Conservation (phyloP, 2,329 filamentous ascomycete genomes). For the Paecilomyces dactylethromorphus region DNA sequence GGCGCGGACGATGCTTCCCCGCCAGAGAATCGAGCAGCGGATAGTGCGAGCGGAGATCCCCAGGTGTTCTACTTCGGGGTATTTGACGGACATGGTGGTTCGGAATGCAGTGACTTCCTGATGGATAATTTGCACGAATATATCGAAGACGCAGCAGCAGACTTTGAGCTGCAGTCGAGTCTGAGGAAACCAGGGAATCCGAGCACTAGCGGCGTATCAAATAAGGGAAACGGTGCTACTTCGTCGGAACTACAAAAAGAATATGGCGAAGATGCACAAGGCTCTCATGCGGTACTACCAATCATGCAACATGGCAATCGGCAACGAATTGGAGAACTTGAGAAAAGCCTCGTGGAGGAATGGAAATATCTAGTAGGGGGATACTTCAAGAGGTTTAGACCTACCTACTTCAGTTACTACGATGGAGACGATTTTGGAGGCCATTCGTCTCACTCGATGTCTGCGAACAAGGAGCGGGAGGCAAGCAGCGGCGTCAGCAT, state of each 20-base stretch:
- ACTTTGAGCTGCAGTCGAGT: conserved; percentile 74
- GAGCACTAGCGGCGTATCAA: no score
- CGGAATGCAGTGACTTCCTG: conserved; percentile 80
- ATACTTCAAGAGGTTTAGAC: conserved; percentile 87
- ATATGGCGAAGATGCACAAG: conserved; percentile 8
- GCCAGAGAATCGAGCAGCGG: conserved; percentile 61
- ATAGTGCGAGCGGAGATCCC: conserved; percentile 76
- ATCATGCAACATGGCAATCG: conserved; percentile 50
- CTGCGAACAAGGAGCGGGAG: conserved; percentile 10
- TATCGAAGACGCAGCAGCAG: conserved; percentile 70
- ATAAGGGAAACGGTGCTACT: neutral
- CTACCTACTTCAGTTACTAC: conserved; percentile 62
- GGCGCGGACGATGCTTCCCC: conserved; percentile 19
- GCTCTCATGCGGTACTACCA: conserved; percentile 23
- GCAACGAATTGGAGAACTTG: conserved; percentile 59
- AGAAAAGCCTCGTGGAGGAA: conserved; percentile 63
- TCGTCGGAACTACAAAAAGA: conserved; percentile 1
- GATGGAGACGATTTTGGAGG: conserved; percentile 17
- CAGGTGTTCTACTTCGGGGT: conserved; percentile 97
- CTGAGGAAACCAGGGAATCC: conserved; percentile 40
- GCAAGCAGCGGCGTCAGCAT: conserved; percentile 35
- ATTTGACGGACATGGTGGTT: conserved; percentile 92
- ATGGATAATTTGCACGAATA: conserved; percentile 80
- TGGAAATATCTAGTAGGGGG: conserved; percentile 86
- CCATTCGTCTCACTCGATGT: conserved; percentile 20